These are phyloP conservation scores for Bolboschoenoplectus hybrid DNA, from an alignment of 202 grass and related monocot species.

Conservation along the genomic window DNA sequence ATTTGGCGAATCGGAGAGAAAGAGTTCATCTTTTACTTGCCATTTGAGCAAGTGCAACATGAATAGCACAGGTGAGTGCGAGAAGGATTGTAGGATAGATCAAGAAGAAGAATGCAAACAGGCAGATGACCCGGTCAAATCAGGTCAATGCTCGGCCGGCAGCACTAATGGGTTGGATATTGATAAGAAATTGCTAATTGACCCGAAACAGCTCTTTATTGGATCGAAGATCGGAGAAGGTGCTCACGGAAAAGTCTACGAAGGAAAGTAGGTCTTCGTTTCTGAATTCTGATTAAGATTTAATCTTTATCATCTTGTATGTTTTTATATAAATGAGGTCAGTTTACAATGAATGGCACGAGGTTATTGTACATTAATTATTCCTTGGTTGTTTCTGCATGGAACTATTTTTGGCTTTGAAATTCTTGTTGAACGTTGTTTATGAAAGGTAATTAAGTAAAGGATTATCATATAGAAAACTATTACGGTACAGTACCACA, in stretches of 20 bases:
- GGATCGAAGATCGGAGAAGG: slow-evolving; percentile 94
- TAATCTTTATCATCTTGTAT: not conserved
- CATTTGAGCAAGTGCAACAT: slow-evolving; percentile 22
- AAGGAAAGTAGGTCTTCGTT: slow-evolving; percentile 73
- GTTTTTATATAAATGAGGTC: slow-evolving; percentile 13
- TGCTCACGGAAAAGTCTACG: slow-evolving; percentile 96
- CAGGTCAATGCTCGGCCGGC: slow-evolving; percentile 16
- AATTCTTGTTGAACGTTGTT: not conserved
- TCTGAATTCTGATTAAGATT: not conserved
- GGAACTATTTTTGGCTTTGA: not conserved
- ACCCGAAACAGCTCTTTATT: slow-evolving; percentile 80
- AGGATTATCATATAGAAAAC: not conserved
- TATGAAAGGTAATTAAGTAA: too few species aligned
- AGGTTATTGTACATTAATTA: not conserved
- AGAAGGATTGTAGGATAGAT: slow-evolving; percentile 35
- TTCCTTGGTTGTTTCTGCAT: not conserved
- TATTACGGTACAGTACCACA: not conserved
- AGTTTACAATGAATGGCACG: not conserved
- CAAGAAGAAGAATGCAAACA: slow-evolving; percentile 39
- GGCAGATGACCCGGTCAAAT: not conserved
- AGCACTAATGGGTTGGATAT: slow-evolving; percentile 41
- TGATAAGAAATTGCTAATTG: slow-evolving; percentile 84
- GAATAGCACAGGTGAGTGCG: slow-evolving; percentile 30
- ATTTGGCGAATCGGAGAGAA: slow-evolving; percentile 21
- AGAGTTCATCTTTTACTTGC: not conserved